These are phyloP conservation scores for Berberis vulgaris DNA, from an alignment of 164 flowering plant species.

Conservation along the genomic window DNA sequence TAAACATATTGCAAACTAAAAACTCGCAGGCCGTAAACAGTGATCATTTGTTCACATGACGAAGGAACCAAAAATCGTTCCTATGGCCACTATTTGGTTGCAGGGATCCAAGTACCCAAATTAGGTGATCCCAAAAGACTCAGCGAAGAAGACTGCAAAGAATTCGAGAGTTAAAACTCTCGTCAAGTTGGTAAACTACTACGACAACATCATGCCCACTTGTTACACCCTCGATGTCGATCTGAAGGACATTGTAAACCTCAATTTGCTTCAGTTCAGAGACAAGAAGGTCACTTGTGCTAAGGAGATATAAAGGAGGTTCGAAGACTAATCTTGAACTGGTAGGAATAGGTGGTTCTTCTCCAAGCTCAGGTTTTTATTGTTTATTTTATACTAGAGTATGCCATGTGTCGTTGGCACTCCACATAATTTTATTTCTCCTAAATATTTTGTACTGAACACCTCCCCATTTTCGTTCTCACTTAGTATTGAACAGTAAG, in stretches of 20 bases:
- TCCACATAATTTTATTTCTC: no score
- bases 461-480: no score
- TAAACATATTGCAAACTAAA: no score
- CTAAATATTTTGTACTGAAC: no score
- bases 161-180: slow-evolving; percentile 26
- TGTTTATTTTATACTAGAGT: no score
- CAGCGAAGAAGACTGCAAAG: slow-evolving; percentile 32
- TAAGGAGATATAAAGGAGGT: slow-evolving; percentile 20
- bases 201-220: slow-evolving; percentile 47
- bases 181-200: slow-evolving; percentile 25
- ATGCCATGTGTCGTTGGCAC: no score
- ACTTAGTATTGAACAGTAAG: no score
- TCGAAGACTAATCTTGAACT: slow-evolving; percentile 27
- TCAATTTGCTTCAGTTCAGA: slow-evolving; percentile 11
- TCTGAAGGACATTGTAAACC: slow-evolving; percentile 33
- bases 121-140: slow-evolving; percentile 34
- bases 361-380: slow-evolving; percentile 27
- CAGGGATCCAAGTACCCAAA: slow-evolving; percentile 39
- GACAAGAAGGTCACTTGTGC: slow-evolving; percentile 24
- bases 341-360: slow-evolving; percentile 35
- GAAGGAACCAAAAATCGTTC: slow-evolving; percentile 32
- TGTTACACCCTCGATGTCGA: slow-evolving; percentile 52
- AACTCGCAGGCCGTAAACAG: slow-evolving; percentile 35
- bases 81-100: slow-evolving; percentile 37
- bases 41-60: slow-evolving; percentile 26